Percentiles rank a stretch among this genome's conserved stretches.
Conservation (phyloP, 768 basidiomycete species). For the Mycena venus region DNA sequence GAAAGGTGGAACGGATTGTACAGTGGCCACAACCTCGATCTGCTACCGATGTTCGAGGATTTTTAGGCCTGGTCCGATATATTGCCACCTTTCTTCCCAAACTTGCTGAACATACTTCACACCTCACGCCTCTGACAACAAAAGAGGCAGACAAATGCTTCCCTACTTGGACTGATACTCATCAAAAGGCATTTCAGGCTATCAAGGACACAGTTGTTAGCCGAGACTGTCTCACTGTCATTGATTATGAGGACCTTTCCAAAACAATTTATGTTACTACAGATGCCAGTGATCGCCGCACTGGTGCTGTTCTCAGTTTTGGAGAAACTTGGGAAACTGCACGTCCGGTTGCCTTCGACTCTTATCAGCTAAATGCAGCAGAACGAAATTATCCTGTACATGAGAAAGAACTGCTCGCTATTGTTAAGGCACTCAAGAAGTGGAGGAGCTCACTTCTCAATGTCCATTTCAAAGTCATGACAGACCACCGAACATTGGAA, state of each 20-base stretch:
- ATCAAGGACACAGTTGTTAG: background rate
- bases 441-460: slow-evolving; percentile 44
- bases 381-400: slow-evolving; percentile 48
- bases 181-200: too few relatives aligned
- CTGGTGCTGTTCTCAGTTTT: background rate
- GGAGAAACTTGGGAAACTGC: slow-evolving; percentile 42
- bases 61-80: slow-evolving; percentile 43
- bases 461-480: slow-evolving; percentile 41
- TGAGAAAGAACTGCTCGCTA: slow-evolving; percentile 53
- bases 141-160: background rate
- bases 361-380: slow-evolving; percentile 39
- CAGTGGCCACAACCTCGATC: slow-evolving; percentile 37
- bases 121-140: background rate
- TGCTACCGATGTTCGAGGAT: slow-evolving; percentile 35
- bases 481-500: slow-evolving; percentile 54
- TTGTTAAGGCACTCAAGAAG: slow-evolving; percentile 46
- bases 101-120: slow-evolving; percentile 16
- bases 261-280: background rate
- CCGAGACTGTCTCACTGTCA: background rate
- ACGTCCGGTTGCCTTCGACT: slow-evolving; percentile 51
- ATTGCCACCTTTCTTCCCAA: slow-evolving; percentile 32
- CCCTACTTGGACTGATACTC: background rate
- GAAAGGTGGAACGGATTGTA: slow-evolving; percentile 35
- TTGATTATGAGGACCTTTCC: background rate
- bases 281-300: background rate